Evolutionary conservation across 768 basidiomycete genomes (phyloP).

Genomic region (Lactifluus subvellereus): DNA sequence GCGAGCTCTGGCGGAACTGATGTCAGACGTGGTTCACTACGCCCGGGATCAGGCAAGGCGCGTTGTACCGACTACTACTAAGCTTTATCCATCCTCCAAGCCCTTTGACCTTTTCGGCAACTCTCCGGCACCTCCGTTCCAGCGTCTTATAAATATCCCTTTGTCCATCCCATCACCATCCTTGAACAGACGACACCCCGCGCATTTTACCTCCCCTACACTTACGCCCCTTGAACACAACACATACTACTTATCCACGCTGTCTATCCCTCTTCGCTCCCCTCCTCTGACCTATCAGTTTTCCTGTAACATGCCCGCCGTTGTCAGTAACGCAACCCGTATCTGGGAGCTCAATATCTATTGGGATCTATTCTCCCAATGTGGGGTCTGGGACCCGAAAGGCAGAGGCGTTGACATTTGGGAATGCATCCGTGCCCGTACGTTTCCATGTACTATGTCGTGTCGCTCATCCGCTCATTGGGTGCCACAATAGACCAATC

Average conservation of each 20-base stretch:
- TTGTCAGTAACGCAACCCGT: slow-evolving; percentile 60
- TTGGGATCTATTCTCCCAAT: slow-evolving; percentile 62
- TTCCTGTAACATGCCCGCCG: slow-evolving; percentile 32
- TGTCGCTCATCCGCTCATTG: slow-evolving; percentile 5
- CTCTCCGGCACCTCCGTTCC: slow-evolving; percentile 18
- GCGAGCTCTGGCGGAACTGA: slow-evolving; percentile 5
- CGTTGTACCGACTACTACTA: background rate
- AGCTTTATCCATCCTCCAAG: slow-evolving; percentile 3
- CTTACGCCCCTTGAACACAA: slow-evolving; percentile 11
- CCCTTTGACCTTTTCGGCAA: slow-evolving; percentile 17
- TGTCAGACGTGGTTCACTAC: slow-evolving; percentile 10
- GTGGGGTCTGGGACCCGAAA: slow-evolving; percentile 64
- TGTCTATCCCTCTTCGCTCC: background rate
- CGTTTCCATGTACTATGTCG: slow-evolving; percentile 29
- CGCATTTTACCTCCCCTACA: background rate
- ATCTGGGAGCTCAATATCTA: slow-evolving; percentile 66
- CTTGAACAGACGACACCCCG: background rate
- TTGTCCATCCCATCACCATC: slow-evolving; percentile 8
- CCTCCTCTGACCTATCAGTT: background rate
- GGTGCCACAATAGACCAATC: slow-evolving; percentile 47
- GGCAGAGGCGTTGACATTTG: slow-evolving; percentile 66
- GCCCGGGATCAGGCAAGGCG: background rate
- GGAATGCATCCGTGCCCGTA: slow-evolving; percentile 69
- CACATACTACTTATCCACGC: background rate
- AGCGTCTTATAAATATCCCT: slow-evolving; percentile 20